These are phyloP conservation scores for Penicillium janthinellum DNA, from an alignment of 2,329 filamentous ascomycete genomes.

Conservation along the genomic window DNA sequence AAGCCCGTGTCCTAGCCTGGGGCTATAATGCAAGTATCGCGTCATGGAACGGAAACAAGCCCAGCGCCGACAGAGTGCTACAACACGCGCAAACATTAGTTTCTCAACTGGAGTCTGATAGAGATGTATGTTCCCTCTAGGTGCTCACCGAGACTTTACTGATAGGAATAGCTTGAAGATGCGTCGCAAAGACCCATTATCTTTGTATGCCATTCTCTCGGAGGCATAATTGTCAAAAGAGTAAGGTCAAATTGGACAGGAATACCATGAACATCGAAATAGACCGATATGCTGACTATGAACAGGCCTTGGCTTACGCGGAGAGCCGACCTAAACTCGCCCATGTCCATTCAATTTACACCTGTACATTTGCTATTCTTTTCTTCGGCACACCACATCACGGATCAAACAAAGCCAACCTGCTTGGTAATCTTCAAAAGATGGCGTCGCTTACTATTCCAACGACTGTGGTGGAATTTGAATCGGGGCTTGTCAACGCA, in stretches of 20 bases:
- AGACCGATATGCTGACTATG: conserved; percentile 5
- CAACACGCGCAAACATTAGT: conserved; percentile 42
- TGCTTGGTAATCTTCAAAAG: conserved; percentile 27
- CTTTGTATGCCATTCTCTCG: conserved; percentile 46
- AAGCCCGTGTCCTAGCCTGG: no score
- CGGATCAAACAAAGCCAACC: conserved; percentile 37
- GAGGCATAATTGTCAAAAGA: conserved; percentile 45
- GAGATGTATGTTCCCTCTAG: conserved; percentile 27
- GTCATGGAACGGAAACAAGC: no score
- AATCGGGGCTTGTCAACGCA: conserved; percentile 55
- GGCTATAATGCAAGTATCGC: no score
- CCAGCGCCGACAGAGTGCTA: no score
- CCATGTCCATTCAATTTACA: conserved; percentile 42
- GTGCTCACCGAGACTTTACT: conserved; percentile 2
- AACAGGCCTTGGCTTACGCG: conserved; percentile 41
- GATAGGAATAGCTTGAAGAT: conserved; percentile 32
- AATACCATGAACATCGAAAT: conserved; percentile 1
- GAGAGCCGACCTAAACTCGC: conserved; percentile 29
- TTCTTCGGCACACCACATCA: conserved; percentile 35
- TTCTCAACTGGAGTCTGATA: conserved; percentile 36
- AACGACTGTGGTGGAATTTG: conserved; percentile 26
- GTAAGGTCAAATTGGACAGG: conserved; percentile 25
- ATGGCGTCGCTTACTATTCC: conserved; percentile 32
- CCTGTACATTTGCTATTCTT: conserved; percentile 40
- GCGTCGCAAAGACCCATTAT: conserved; percentile 40